Evolutionary conservation across 345 rosid species (phyloP), one percentile per base, ranked within the genome.

Genomic region (Brassica incana): DNA sequence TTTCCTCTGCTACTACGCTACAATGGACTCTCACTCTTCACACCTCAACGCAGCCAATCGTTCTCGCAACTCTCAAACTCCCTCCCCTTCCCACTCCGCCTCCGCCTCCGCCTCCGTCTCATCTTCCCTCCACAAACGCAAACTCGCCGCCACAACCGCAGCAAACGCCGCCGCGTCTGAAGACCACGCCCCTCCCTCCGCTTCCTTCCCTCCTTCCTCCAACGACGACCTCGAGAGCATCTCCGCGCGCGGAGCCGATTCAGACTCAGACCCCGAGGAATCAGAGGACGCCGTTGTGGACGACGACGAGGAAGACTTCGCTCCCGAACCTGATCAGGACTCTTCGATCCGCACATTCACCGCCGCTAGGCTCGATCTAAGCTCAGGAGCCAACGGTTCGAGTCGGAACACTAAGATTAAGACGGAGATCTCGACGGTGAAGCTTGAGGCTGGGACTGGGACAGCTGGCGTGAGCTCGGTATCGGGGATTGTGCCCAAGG

Each of bases 141-240:
- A 92, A 84, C 89, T 93, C 29, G 93, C 95, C 1, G 90, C 86
- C 50, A 79, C 88, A 0, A 83, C 83, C 1, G 82, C 86, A 0
- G 87, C 87, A 0, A 85, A 87, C 48, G 84, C 89, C 6, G 92
- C 88, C 1, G 91, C 88, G 4, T 88, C 94, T 25, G 93, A 88
- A 5, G 95, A 90, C 52, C 98, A 88, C 72, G 91, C 87, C 7
- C 97, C 97, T 9, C 96, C 84, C 8, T 67, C 78, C 20, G 68
- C 91, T 6, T 90, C 91, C 74, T 90, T 90, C 67, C 96, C 98
- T 5, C 90, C 98, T 15, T 91, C 99, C 69, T 91, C 98, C 71
- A 92, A 91, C 71, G 99, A 95, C 68, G 99, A 95, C 85, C 97
- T 95, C 58, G 98, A 93, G 88, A 93, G 97, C 86, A 89, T 96